Conservation (phyloP, 805 yeast genomes). For the Middelhovenomyces tepae region DNA sequence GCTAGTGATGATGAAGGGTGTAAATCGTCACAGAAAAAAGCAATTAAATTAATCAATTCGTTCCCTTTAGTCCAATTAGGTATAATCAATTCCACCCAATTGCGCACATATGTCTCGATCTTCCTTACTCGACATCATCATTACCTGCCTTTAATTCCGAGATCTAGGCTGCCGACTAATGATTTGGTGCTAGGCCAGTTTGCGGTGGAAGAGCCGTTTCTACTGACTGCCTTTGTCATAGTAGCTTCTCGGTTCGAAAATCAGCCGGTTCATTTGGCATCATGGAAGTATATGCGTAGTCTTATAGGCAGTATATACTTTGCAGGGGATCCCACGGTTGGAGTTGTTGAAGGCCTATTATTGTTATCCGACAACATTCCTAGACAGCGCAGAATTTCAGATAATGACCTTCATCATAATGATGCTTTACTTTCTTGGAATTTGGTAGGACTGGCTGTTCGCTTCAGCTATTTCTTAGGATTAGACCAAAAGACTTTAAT, state of each 20-base stretch:
- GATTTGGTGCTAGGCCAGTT: constrained; percentile 8
- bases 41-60: background rate
- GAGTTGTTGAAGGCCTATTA: constrained; percentile 17
- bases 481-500: constrained; percentile 19
- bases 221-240: constrained; percentile 12
- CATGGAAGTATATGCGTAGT: constrained; percentile 9
- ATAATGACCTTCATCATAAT: constrained; percentile 6
- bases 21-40: background rate
- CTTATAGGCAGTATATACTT: constrained; percentile 11
- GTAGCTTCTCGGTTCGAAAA: constrained; percentile 14
- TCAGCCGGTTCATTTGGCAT: constrained; percentile 5
- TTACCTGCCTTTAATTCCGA: constrained; percentile 11
- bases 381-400: constrained; percentile 5
- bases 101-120: constrained; percentile 11
- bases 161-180: constrained; percentile 4
- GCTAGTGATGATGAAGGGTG: no score
- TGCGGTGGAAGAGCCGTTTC: constrained; percentile 12
- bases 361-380: constrained; percentile 20
- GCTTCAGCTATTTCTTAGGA: constrained; percentile 16
- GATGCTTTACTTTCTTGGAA: constrained; percentile 19
- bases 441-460: constrained; percentile 18
- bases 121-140: constrained; percentile 17
- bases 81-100: constrained; percentile 10
- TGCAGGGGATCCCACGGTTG: constrained; percentile 15
- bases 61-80: constrained; percentile 12